Base-by-base conservation (phyloP, 768 basidiomycete genomes). In the Lyophyllum shimeji region DNA sequence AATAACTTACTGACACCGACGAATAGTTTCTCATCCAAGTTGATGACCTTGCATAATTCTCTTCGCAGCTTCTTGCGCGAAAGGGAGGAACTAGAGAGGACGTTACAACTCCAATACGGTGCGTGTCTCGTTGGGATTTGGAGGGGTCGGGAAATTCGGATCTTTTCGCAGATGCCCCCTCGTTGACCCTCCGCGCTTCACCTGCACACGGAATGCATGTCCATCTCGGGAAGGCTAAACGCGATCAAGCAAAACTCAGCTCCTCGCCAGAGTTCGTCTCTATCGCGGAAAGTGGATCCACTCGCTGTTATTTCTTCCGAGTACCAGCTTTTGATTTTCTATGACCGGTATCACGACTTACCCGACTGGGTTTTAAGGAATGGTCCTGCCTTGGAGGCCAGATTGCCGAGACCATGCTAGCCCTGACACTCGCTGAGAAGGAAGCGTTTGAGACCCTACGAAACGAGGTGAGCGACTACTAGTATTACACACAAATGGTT, bases 381-480 rank as follows among this genome's bases (percentile, higher is more conserved):
- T 94, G 92, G 92, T 82, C 87, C 7, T 73, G 78, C 45, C 80
- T 94, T 18, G 92, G 89, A n/a, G 73, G 73, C n/a, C 72, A 77
- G 54, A 87, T 94, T 34, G 66, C 82, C 9, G 83, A 86, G 56
- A 83, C 78, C 2, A 81, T 79, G 0, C 64, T 71, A 20, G 76
- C 77, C 2, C 79, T 94, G 50, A 59, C 68, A 15, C 64, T 67
- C 9, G 82, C 80, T 7, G 93, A 96, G 68, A 90, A 81, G 63
- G 81, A 84, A 50, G 89, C 88, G 1, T 93, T 95, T 60, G 82
- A 85, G 48, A 67, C 70, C 0, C 70, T 97, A 37, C 82, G 90
- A 15, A 69, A 78, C 23, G 86, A 92, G 73, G 93, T 87, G 20
- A 37, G 55, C 59, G 42, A 43, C 25, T 50, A 27, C 21, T 9